Evolutionary conservation across 352 stramenopile genomes (phyloP).

Genomic region (Thalassiosira livingstoniorum): DNA sequence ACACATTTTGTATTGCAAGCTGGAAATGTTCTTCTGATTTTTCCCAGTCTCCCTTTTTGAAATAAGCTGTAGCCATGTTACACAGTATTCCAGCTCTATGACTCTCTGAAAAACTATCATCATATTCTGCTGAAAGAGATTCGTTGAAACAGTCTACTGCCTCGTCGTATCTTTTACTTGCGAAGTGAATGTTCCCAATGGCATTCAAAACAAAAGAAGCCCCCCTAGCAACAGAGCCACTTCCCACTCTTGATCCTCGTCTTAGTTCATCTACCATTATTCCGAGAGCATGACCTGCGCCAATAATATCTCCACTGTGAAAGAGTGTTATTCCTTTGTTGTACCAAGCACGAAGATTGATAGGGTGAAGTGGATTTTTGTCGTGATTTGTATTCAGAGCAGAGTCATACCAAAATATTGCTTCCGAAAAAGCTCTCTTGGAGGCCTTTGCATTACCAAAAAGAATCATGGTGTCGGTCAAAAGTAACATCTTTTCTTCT

Average conservation of each 20-base stretch:
- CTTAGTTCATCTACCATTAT: constrained; percentile 10
- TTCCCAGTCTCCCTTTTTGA: constrained; percentile 11
- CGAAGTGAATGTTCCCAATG: constrained; percentile 23
- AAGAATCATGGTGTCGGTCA: constrained; percentile 18
- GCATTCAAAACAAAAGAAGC: constrained; percentile 17
- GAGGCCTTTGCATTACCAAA: constrained; percentile 26
- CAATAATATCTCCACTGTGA: constrained; percentile 4
- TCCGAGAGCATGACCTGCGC: constrained; percentile 9
- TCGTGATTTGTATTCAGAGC: constrained; percentile 12
- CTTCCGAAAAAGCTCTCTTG: constrained; percentile 8
- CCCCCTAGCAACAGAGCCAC: neutral
- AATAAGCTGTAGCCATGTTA: constrained; percentile 15
- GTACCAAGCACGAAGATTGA: constrained; percentile 14
- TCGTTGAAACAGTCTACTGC: constrained; percentile 6
- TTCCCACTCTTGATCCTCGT: no score
- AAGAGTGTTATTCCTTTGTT: constrained; percentile 17
- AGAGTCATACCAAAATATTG: constrained; percentile 15
- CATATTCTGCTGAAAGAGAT: neutral
- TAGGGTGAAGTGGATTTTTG: constrained; percentile 9
- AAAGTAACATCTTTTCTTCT: neutral
- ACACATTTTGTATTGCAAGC: neutral
- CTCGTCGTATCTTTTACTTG: constrained; percentile 7
- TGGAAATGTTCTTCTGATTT: constrained; percentile 3
- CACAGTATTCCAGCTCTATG: constrained; percentile 2
- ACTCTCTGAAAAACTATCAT: neutral